Percentiles rank a stretch among this genome's conserved stretches.
phyloP scores from a whole-genome alignment of 2,329 filamentous ascomycete species.

The Sclerotinia spermophila region DNA sequence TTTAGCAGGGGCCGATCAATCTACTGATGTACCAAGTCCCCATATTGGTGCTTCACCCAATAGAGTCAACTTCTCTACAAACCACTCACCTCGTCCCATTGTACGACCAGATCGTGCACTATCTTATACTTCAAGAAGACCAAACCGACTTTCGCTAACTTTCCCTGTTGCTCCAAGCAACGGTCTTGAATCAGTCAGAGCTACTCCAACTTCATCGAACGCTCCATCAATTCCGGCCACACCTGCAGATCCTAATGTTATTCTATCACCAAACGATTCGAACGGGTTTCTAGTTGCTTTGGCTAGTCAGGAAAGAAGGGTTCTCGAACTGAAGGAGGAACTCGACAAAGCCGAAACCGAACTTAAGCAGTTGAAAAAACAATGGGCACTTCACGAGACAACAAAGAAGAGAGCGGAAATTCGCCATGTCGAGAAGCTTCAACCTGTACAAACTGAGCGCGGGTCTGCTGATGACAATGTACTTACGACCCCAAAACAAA shows the following conservation, averaged over 20 bases:
- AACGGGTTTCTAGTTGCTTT: constrained; percentile 74
- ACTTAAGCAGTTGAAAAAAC: constrained; percentile 71
- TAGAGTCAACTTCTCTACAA: constrained; percentile 23
- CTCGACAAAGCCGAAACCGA: constrained; percentile 78
- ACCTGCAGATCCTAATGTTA: constrained; percentile 25
- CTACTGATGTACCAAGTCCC: constrained; percentile 29
- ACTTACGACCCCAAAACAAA: constrained; percentile 33
- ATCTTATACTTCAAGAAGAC: constrained; percentile 32
- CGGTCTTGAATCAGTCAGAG: constrained; percentile 29
- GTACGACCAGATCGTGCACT: constrained; percentile 29
- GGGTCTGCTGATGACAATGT: constrained; percentile 28
- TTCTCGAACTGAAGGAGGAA: constrained; percentile 88
- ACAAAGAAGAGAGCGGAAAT: constrained; percentile 70
- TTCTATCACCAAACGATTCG: constrained; percentile 33
- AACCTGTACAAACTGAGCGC: constrained; percentile 44
- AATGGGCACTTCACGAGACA: constrained; percentile 76
- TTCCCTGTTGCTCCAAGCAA: constrained; percentile 35
- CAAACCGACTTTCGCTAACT: constrained; percentile 36
- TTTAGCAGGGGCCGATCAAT: constrained; percentile 31
- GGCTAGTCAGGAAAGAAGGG: constrained; percentile 84
- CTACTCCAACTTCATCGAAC: constrained; percentile 34
- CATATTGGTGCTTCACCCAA: constrained; percentile 33
- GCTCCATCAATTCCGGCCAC: constrained; percentile 31
- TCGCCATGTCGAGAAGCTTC: constrained; percentile 56
- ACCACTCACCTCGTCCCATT: constrained; percentile 25